Base-by-base conservation (phyloP, 192 early-diverging fungal species). In the Rhizophagus sp. region DNA sequence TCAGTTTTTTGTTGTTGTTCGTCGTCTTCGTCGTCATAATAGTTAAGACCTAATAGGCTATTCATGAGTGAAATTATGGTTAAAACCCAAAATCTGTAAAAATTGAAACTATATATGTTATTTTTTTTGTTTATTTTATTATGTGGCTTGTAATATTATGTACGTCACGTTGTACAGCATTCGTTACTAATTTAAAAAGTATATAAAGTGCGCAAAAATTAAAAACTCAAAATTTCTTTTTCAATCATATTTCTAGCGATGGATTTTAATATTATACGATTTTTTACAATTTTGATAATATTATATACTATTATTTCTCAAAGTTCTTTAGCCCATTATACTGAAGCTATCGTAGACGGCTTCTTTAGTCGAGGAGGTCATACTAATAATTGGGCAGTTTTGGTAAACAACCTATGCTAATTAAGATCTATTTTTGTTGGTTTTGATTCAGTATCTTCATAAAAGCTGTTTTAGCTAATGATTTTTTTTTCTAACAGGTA, bases 311-410 rank as follows among this genome's bases (percentile, higher is more conserved):
- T 41, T 22, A 22, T 70, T 44, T 44, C 22, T 70, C 13, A 41
- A 39, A 17, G 44, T 70, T 44, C 34, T 44, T 44, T 70, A 3
- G 36, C 36, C 2, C 44, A 62, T 5, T 8, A 67, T 5, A 47
- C 47, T 19, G 65, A 78, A 50, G 25, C 13, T 17, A 79, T 82
- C 36, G 84, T 92, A 8, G 85, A 88, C 39, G 82, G 84, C 17
- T 92, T 95, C 80, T 93, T 94, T 75, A 87, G 82, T 62, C 81
- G 83, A 17, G 85, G 89, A 71, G 90, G 88, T 50, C 94, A 95
- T 78, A 97, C 97, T 41, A 99, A 98, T 85, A 99, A 99, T 87
- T 99, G 98, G 98, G 98, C 98, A 1, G 97, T 99, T 2, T 85
- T 99, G 80, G 97, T 96, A 89, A 75, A 80, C 49, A 36, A 7